Evolutionary conservation across 345 rosid species (phyloP), one percentile per base, ranked within the genome.

Genomic region (Melaleuca alternifolia): DNA sequence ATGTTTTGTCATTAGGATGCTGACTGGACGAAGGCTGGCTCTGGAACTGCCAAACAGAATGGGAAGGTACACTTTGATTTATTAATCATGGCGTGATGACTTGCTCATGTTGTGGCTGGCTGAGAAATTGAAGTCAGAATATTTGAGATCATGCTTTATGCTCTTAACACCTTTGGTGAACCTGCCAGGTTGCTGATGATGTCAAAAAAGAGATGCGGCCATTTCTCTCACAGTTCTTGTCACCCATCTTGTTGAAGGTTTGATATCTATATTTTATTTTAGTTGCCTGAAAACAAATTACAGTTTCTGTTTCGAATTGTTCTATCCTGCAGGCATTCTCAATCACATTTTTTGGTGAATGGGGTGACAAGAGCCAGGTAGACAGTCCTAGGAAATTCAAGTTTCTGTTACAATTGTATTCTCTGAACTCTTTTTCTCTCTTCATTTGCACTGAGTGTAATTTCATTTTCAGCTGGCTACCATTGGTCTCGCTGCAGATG

Each of bases 331-430:
- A 97, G 98, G 99, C 99, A 51, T 97, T 97, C 92, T 97, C 98
- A 51, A 95, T 97, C 23, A 96, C 95, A 18, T 97, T 97, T 92
- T 96, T 97, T 87, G 99, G 99, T 54, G 98, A 97, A 92, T 95
- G 97, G 97, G 98, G 99, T 84, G 99, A 96, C 92, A 97, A 94
- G 92, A 97, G 99, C 90, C 99, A 95, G 98, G 99, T 97, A 88
- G 76, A 71, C 12, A 48, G 41, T 51, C 50, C 24, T 5, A n/a
- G 21, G 56, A 56, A 85, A 71, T 81, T 52, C 71, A 54, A 30
- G 10, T 21, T 30, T 50, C 23, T 71, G 20, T 81, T 84, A 48
- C 50, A 37, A 84, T 87, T 89, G 89, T 51, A 87, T 81, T 83
- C 24, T 85, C 57, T 77, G 85, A 77, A 57, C 54, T 61, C 53